Evolutionary conservation across 2,329 filamentous ascomycete genomes (phyloP).

Genomic region (Epicoccum nigrum): DNA sequence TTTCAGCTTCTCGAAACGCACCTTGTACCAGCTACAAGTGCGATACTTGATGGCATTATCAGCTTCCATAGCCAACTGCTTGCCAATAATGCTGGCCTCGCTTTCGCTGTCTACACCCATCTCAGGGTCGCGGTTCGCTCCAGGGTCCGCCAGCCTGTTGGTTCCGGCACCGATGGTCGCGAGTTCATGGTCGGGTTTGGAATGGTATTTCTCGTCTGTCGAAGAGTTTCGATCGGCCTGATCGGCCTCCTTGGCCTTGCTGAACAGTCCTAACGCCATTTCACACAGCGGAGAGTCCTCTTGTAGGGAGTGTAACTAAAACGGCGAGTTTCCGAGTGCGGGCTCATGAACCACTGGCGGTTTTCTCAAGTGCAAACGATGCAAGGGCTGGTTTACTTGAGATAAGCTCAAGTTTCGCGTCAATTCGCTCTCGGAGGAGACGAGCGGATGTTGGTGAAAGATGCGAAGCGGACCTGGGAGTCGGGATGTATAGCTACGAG

Average conservation of each 20-base stretch:
- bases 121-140: constrained; percentile 28
- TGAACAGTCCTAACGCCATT: constrained; percentile 57
- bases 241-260: constrained; percentile 26
- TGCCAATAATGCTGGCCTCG: constrained; percentile 56
- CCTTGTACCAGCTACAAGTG: constrained; percentile 93
- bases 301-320: constrained; percentile 50
- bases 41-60: constrained; percentile 86
- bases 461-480: neutral
- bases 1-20: constrained; percentile 36
- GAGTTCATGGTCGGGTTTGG: constrained; percentile 34
- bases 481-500: constrained; percentile 13
- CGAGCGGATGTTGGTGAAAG: constrained; percentile 1
- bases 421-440: neutral
- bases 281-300: constrained; percentile 55
- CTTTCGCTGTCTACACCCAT: constrained; percentile 41
- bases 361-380: neutral
- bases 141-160: constrained; percentile 50
- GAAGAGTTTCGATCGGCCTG: constrained; percentile 21
- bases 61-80: constrained; percentile 78
- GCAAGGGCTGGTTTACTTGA: constrained; percentile 1
- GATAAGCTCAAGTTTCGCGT: constrained; percentile 5
- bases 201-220: constrained; percentile 22
- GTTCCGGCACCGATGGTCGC: constrained; percentile 33
- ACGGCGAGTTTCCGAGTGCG: constrained; percentile 38
- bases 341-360: constrained; percentile 48